Conservation (phyloP, 2,329 filamentous ascomycete genomes). For the Sarocladium oryzae region DNA sequence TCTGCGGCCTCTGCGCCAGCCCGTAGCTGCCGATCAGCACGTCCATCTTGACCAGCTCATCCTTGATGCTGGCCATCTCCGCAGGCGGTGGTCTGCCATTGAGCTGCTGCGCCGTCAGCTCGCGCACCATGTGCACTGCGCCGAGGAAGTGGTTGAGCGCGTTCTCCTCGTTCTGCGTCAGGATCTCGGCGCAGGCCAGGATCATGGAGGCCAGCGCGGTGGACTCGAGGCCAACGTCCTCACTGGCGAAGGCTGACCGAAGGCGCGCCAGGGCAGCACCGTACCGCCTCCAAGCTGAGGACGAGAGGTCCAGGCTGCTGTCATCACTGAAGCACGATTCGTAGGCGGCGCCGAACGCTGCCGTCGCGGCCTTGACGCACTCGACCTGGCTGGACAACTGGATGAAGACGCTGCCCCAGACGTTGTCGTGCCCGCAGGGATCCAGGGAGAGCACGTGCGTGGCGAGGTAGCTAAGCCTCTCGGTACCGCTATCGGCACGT, state of each 20-base stretch:
- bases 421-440: not conserved
- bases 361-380: conserved; percentile 9
- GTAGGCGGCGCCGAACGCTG: conserved; percentile 9
- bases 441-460: conserved; percentile 5
- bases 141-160: conserved; percentile 8
- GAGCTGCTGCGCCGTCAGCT: not conserved
- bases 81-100: not conserved
- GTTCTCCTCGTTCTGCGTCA: conserved; percentile 9
- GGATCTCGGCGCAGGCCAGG: conserved; percentile 6
- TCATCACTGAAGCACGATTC: not conserved
- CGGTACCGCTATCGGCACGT: not conserved
- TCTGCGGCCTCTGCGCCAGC: conserved; percentile 1
- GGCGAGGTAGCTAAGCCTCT: conserved; percentile 9
- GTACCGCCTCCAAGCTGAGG: conserved; percentile 1
- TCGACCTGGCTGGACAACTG: conserved; percentile 5
- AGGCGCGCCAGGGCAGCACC: conserved; percentile 4
- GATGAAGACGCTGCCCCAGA: conserved; percentile 9
- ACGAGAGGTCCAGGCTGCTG: not conserved
- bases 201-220: conserved; percentile 8
- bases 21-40: conserved; percentile 5
- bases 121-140: conserved; percentile 1
- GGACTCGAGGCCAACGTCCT: not conserved
- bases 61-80: not conserved
- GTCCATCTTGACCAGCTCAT: conserved; percentile 6
- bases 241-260: not conserved